phyloP scores from a whole-genome alignment of 176 grass and related monocot species.

The Eragrostis curvula region DNA sequence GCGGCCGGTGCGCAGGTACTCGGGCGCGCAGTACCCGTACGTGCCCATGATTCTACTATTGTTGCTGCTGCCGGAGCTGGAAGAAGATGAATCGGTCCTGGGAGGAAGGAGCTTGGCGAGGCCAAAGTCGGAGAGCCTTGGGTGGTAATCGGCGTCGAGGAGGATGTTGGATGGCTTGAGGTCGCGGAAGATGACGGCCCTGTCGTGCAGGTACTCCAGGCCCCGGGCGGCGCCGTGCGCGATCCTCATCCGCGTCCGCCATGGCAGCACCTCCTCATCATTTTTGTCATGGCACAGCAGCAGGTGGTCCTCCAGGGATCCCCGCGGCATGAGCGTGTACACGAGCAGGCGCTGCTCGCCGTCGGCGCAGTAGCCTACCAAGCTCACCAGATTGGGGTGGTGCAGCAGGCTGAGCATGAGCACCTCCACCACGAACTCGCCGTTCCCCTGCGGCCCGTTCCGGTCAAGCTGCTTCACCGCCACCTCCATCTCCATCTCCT shows the following conservation, averaged over 20 bases:
- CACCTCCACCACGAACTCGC: conserved; percentile 29
- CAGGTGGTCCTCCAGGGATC: conserved; percentile 58
- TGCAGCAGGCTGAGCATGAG: conserved; percentile 28
- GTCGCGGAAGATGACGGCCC: conserved; percentile 60
- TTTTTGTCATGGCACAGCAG: neutral
- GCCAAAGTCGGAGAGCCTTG: conserved; percentile 58
- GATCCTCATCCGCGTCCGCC: conserved; percentile 53
- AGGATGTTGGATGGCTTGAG: conserved; percentile 71
- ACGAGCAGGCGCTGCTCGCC: conserved; percentile 47
- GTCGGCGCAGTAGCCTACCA: conserved; percentile 30
- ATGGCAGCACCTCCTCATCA: conserved; percentile 1
- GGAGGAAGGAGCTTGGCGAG: conserved; percentile 40
- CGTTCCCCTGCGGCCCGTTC: conserved; percentile 9
- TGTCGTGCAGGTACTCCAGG: conserved; percentile 56
- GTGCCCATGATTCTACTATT: conserved; percentile 45
- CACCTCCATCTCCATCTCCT: neutral
- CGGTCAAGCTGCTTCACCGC: conserved; percentile 32
- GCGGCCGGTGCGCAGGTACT: conserved; percentile 44
- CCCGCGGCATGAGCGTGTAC: conserved; percentile 46
- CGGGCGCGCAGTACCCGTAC: conserved; percentile 55
- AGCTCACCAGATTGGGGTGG: conserved; percentile 28
- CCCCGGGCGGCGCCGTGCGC: conserved; percentile 47
- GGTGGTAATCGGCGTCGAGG: conserved; percentile 36
- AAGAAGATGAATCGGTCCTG: neutral
- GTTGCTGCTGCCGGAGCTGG: accelerated